Conservation (phyloP, 176 grass and related monocot species). For the Canna indica region DNA sequence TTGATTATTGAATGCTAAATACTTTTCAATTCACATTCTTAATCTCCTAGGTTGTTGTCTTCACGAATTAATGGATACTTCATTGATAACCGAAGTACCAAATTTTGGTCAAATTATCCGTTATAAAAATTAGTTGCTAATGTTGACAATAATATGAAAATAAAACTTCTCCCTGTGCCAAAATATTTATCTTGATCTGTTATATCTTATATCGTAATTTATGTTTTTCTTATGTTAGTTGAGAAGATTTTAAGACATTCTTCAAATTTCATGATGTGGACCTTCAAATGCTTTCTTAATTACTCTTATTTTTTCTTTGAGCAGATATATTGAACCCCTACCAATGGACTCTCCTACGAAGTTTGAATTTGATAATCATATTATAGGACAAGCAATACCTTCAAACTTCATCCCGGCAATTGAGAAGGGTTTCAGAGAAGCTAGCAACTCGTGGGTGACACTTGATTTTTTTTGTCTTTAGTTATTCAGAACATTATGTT, state of each 20-base stretch:
- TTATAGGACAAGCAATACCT: constrained; percentile 89
- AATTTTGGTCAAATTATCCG: too few relatives aligned
- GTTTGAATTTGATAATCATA: constrained; percentile 91
- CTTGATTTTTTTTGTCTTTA: constrained; percentile 16
- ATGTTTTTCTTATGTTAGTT: background rate
- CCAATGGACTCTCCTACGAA: constrained; percentile 52
- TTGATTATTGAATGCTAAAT: too few relatives aligned
- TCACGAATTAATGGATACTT: too few relatives aligned
- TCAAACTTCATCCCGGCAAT: constrained; percentile 92
- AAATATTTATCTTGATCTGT: background rate
- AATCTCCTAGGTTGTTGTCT: too few relatives aligned
- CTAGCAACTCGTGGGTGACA: constrained; percentile 75
- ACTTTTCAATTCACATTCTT: too few relatives aligned
- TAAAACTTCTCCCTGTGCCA: background rate
- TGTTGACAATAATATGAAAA: background rate
- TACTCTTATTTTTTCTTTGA: background rate
- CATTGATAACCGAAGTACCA: too few relatives aligned
- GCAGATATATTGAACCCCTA: constrained; percentile 88
- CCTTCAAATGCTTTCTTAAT: background rate
- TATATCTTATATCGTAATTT: background rate
- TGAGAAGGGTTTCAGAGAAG: constrained; percentile 94
- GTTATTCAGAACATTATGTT: constrained; percentile 15
- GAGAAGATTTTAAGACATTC: background rate
- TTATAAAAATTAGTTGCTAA: too few relatives aligned
- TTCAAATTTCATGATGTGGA: constrained; percentile 4